phyloP scores from a whole-genome alignment of 441 rosid genomes.

The Hura crepitans region DNA sequence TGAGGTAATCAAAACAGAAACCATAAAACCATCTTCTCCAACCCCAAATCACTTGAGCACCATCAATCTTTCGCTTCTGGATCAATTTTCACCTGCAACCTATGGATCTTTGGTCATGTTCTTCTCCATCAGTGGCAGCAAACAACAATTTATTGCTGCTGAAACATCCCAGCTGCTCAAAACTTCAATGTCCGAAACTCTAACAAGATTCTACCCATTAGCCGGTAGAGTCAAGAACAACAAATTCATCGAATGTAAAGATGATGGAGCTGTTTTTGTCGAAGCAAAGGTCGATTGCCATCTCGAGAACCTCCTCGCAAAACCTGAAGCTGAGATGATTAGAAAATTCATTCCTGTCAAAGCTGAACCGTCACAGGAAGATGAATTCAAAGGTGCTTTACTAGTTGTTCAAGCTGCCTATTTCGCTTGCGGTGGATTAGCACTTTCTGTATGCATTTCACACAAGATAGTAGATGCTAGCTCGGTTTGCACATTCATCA shows the following conservation, averaged over 20 bases:
- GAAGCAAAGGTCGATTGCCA: slow-evolving; percentile 35
- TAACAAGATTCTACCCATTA: slow-evolving; percentile 31
- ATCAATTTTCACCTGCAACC: slow-evolving; percentile 18
- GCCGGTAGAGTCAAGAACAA: slow-evolving; percentile 38
- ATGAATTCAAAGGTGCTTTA: slow-evolving; percentile 20
- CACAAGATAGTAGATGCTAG: slow-evolving; percentile 26
- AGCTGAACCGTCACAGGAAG: slow-evolving; percentile 16
- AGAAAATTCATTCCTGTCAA: slow-evolving; percentile 31
- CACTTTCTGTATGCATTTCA: slow-evolving; percentile 28
- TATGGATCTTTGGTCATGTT: slow-evolving; percentile 7
- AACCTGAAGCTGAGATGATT: slow-evolving; percentile 29
- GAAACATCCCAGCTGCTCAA: slow-evolving; percentile 10
- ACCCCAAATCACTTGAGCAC: slow-evolving; percentile 16
- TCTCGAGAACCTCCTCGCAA: slow-evolving; percentile 29
- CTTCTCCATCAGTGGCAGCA: neutral
- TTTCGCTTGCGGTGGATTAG: slow-evolving; percentile 35
- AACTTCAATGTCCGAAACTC: slow-evolving; percentile 19
- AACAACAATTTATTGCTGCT: neutral
- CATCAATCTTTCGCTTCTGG: slow-evolving; percentile 28
- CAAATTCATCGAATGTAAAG: slow-evolving; percentile 39
- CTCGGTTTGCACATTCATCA: slow-evolving; percentile 19
- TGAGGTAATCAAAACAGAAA: slow-evolving; percentile 21
- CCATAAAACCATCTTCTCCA: slow-evolving; percentile 32
- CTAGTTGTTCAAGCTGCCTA: slow-evolving; percentile 24
- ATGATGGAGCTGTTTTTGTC: slow-evolving; percentile 38